Percentiles rank a stretch among this genome's conserved stretches.
Evolutionary conservation across 208 protist species (phyloP).

Genomic region (Phytomonas sp.): DNA sequence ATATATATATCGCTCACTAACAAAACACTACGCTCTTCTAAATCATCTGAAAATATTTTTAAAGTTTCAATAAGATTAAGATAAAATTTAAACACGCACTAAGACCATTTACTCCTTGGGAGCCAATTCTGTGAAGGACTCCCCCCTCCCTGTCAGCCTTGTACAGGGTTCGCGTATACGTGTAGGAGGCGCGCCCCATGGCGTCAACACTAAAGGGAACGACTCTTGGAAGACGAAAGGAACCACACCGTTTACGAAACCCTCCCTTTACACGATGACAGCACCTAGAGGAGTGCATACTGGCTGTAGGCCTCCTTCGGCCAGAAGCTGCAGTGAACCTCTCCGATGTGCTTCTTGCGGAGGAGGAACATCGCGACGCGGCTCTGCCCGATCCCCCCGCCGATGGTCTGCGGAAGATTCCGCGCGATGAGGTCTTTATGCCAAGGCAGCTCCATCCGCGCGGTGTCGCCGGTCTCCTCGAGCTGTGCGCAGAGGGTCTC

Average conservation of each 20-base stretch:
- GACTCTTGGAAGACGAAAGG: too few species aligned
- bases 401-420: conserved; percentile 79
- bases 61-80: neutral
- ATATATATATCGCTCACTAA: conserved; percentile 14
- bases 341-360: conserved; percentile 85
- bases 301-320: conserved; percentile 31
- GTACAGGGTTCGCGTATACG: too few species aligned
- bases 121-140: neutral
- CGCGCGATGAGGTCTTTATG: conserved; percentile 74
- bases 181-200: too few species aligned
- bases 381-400: conserved; percentile 84
- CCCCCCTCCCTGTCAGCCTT: neutral
- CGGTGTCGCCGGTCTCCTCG: conserved; percentile 44
- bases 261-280: too few species aligned
- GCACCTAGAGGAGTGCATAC: conserved; percentile 25
- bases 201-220: too few species aligned
- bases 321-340: conserved; percentile 88
- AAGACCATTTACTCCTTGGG: neutral
- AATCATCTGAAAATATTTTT: conserved; percentile 2
- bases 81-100: neutral
- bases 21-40: conserved; percentile 2
- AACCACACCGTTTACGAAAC: too few species aligned
- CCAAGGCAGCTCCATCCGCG: conserved; percentile 55
- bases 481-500: conserved; percentile 75
- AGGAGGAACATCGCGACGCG: conserved; percentile 85